A percentile compares a stretch with the other conserved stretches of the same genome.
Conservation (phyloP, 2,329 filamentous ascomycete species). For the Fusarium odoratissimum region DNA sequence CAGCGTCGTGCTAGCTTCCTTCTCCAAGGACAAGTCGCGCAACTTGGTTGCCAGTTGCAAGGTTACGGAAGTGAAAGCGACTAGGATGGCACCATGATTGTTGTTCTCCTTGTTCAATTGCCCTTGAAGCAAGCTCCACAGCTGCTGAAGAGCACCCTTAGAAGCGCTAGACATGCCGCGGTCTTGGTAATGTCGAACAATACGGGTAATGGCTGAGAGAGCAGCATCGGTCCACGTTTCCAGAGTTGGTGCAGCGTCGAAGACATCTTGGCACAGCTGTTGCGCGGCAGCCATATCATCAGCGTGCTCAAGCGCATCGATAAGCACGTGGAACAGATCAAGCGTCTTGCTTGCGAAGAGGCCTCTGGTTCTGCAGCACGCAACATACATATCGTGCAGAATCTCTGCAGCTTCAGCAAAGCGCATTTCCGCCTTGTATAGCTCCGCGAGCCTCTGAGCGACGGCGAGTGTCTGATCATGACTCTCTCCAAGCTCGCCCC, state of each 20-base stretch:
- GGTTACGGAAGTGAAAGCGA: neutral
- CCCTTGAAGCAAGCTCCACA: neutral
- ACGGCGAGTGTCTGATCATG: neutral
- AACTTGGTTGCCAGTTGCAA: rapidly evolving
- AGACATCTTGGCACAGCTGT: neutral
- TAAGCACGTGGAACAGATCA: neutral
- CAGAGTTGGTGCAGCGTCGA: neutral
- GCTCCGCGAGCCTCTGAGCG: neutral
- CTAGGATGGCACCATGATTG: neutral
- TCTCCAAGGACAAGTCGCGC: neutral
- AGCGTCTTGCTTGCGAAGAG: neutral
- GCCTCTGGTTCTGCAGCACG: neutral
- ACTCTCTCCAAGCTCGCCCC: neutral
- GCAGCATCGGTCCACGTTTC: neutral
- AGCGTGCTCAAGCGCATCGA: neutral
- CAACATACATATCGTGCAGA: neutral
- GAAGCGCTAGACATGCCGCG: neutral
- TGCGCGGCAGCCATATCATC: neutral
- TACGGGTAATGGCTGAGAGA: neutral
- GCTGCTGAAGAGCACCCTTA: neutral
- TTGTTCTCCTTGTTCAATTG: neutral
- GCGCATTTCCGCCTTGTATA: neutral
- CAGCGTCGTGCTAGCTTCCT: neutral
- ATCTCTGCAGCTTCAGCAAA: neutral
- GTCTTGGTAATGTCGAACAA: neutral